These are phyloP conservation scores for Chenopodium quinoa DNA, from an alignment of 148 eudicot genomes.

Conservation along the genomic window DNA sequence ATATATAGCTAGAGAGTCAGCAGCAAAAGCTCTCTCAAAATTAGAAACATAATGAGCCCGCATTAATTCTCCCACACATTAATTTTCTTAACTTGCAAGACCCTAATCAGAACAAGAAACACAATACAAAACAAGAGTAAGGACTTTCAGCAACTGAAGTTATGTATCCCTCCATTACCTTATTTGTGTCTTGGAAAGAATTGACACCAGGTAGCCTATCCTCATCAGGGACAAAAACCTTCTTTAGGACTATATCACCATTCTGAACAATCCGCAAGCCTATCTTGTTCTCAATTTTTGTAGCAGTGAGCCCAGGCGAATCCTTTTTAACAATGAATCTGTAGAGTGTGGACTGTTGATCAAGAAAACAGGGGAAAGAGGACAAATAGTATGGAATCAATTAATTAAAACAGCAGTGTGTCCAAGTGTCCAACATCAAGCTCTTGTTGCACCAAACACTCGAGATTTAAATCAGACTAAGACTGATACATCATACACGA, in stretches of 20 bases:
- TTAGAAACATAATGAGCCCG: background rate
- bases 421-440: background rate
- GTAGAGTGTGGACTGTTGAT: slow-evolving; percentile 18
- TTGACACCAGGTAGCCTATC: slow-evolving; percentile 82
- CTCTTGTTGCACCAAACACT: background rate
- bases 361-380: background rate
- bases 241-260: slow-evolving; percentile 75
- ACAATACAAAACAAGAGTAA: background rate
- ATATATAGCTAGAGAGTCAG: background rate
- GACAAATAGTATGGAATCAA: background rate
- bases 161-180: slow-evolving; percentile 44
- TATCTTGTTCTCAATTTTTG: slow-evolving; percentile 84
- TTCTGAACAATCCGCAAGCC: slow-evolving; percentile 92
- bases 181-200: slow-evolving; percentile 87
- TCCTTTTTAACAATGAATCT: slow-evolving; percentile 78
- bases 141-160: background rate
- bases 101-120: background rate
- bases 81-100: background rate
- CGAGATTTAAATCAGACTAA: background rate
- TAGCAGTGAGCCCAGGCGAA: slow-evolving; percentile 74
- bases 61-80: background rate
- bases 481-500: background rate
- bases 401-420: background rate
- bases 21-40: background rate
- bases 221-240: slow-evolving; percentile 82